Evolutionary conservation across 1,284 basidiomycete genomes (phyloP).

Genomic region (Boletellus dicymbophilus): DNA sequence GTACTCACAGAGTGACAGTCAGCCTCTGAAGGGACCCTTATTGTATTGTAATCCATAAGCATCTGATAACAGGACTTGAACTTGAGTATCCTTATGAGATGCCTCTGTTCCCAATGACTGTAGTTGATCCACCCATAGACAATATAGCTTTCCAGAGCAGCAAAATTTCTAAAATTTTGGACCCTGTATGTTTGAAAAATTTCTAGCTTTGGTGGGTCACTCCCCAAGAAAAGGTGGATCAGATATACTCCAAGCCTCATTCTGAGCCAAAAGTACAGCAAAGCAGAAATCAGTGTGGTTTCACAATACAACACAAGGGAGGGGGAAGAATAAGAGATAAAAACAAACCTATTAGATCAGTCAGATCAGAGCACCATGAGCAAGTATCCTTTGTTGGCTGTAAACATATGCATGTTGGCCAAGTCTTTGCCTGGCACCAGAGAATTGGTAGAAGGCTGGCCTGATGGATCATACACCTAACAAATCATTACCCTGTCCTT

Average conservation of each 20-base stretch:
- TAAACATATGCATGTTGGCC: conserved; percentile 7
- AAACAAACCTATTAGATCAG: conserved; percentile 1
- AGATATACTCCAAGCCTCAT: conserved; percentile 8
- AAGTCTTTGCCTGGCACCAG: not conserved
- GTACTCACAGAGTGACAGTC: conserved; percentile 2
- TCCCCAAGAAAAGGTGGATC: not conserved
- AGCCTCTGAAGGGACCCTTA: conserved; percentile 1
- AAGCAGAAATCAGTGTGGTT: not conserved
- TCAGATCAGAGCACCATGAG: conserved; percentile 10
- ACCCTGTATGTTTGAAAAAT: not conserved
- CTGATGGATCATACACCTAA: not conserved
- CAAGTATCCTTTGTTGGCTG: conserved; percentile 3
- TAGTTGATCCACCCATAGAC: conserved; percentile 13
- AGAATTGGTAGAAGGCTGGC: not conserved
- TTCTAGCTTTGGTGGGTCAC: not conserved
- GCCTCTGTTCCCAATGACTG: not conserved
- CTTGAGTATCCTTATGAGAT: conserved; percentile 1
- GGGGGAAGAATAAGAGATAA: too few relatives aligned
- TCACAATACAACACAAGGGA: not conserved
- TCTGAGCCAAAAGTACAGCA: too few relatives aligned
- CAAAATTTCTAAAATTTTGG: conserved; percentile 2
- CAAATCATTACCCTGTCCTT: conserved; percentile 10
- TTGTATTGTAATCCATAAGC: not conserved
- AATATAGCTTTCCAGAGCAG: conserved; percentile 6
- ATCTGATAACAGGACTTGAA: not conserved